Base-by-base conservation (phyloP, 1,139 yeast species). In the Yamadazyma taylorii region DNA sequence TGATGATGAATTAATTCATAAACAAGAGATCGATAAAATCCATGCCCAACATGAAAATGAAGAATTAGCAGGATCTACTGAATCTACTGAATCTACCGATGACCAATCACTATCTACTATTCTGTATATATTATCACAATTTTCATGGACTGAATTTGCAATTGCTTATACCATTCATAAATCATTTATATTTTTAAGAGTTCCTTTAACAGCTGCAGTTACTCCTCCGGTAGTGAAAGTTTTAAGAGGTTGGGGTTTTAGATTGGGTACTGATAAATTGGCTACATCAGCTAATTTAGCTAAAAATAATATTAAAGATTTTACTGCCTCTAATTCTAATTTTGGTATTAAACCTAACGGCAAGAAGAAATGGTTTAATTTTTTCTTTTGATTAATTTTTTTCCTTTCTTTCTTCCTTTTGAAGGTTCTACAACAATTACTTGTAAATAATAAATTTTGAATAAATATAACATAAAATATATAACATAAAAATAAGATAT, bases 101-200 rank as follows among this genome's bases (percentile, higher is more conserved):
- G n/a, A n/a, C n/a, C n/a, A n/a, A n/a, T n/a, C n/a, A n/a, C 29
- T 23, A 33, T 40, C 35, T 22, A 29, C 40, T 24, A 32, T 48
- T 17, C 39, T 28, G 13, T 42, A 39, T 24, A 29, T 85, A 22
- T 61, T 78, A 55, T 48, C 64, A 8, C 73, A 67, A 50, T 71
- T 71, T 44, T 69, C 75, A 11, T 70, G 73, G 73, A 66, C 76
- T 2, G 97, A 92, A 59, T 79, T 88, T 51, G 82, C 88, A 14
- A 75, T 94, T 46, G 98, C 98, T 0, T 92, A 92, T 58, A 96
- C 96, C 4, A 69, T 92, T 37, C 98, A 92, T 68, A 92, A 94
- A 65, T 79, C 94, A 5, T 71, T 90, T 45, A 75, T 84, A 10
- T 78, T 92, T 48, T 73, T 88, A 30, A 75, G 99, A 47, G 66